A percentile compares a stretch with the other conserved stretches of the same genome.
Conservation (phyloP, 2,329 filamentous ascomycete genomes). For the Penicillium sp. region DNA sequence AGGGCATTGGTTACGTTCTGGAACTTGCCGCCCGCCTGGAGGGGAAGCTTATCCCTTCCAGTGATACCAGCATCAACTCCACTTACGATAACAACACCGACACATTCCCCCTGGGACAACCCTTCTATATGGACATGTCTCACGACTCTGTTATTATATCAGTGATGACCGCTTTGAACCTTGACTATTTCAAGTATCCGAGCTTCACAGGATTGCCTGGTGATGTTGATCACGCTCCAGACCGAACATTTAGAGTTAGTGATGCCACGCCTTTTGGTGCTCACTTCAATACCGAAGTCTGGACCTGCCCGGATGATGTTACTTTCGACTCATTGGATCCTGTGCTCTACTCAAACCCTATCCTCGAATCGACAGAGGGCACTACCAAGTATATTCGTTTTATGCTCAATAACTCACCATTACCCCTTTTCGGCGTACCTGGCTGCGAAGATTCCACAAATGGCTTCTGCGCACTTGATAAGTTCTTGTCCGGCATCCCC, state of each 20-base stretch:
- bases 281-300: conserved; percentile 56
- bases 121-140: conserved; percentile 55
- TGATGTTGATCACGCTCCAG: conserved; percentile 40
- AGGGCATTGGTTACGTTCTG: conserved; percentile 55
- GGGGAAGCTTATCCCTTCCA: conserved; percentile 48
- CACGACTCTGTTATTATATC: conserved; percentile 57
- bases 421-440: conserved; percentile 29
- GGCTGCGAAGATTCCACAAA: conserved; percentile 26
- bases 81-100: conserved; percentile 48
- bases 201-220: conserved; percentile 27
- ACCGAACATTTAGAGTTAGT: conserved; percentile 52
- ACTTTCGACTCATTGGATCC: conserved; percentile 27
- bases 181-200: conserved; percentile 52
- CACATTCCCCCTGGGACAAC: conserved; percentile 50
- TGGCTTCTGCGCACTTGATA: conserved; percentile 32
- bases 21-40: conserved; percentile 53
- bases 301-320: conserved; percentile 46
- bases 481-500: conserved; percentile 26
- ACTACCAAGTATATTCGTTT: conserved; percentile 32
- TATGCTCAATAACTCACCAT: conserved; percentile 30
- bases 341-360: conserved; percentile 39
- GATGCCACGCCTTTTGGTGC: conserved; percentile 57
- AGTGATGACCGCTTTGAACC: conserved; percentile 52
- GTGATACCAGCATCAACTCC: conserved; percentile 55
- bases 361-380: conserved; percentile 7